Evolutionary conservation across 1,139 yeast species (phyloP).

Genomic region (Taphrina flavorubra): DNA sequence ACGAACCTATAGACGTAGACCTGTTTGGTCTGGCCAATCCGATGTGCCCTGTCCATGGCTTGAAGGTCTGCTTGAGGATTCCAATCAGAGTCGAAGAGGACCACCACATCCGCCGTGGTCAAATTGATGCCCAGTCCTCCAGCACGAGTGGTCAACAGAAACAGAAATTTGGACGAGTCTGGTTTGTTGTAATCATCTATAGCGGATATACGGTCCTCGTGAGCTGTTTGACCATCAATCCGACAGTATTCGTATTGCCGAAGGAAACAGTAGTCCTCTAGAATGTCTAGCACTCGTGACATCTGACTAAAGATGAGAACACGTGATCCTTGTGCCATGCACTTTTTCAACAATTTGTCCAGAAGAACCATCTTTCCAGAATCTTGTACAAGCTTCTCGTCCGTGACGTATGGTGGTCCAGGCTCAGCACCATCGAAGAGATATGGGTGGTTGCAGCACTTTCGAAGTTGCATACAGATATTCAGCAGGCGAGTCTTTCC

Average conservation of each 20-base stretch:
- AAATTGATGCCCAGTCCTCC: constrained; percentile 97
- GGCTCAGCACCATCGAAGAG: constrained; percentile 98
- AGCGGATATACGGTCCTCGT: constrained; percentile 88
- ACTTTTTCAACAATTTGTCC: constrained; percentile 77
- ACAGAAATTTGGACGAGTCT: constrained; percentile 79
- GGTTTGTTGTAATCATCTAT: constrained; percentile 91
- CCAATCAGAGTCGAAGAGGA: constrained; percentile 95
- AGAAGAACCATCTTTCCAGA: constrained; percentile 89
- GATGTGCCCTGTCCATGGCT: constrained; percentile 98
- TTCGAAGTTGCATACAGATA: constrained; percentile 94
- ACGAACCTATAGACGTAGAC: constrained; percentile 90
- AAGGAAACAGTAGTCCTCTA: constrained; percentile 89
- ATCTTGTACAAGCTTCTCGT: constrained; percentile 86
- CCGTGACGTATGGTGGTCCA: constrained; percentile 97
- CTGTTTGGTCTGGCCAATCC: constrained; percentile 97
- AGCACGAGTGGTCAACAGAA: constrained; percentile 93
- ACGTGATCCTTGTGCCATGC: constrained; percentile 79
- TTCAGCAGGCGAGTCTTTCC: constrained; percentile 88
- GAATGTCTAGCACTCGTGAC: constrained; percentile 87
- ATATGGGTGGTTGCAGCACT: constrained; percentile 97
- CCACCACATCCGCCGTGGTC: constrained; percentile 89
- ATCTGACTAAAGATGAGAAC: constrained; percentile 85
- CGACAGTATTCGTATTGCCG: constrained; percentile 86
- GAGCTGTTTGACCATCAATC: constrained; percentile 93
- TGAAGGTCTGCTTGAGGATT: constrained; percentile 98